Conservation (phyloP, 2,329 filamentous ascomycete genomes). For the Lachnellula subtilissima region DNA sequence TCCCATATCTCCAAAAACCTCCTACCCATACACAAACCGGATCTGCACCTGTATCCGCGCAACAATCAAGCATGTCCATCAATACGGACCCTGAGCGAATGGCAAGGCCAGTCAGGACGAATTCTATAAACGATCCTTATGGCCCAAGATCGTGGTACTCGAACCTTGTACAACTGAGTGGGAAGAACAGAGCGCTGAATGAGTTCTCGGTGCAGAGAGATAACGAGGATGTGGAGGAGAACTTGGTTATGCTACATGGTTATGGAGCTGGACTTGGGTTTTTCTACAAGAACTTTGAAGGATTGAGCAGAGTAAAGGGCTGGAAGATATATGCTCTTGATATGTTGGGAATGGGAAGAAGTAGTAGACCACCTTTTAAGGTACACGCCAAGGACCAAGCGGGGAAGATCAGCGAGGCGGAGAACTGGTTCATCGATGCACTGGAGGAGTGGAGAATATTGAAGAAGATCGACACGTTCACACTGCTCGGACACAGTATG, state of each 20-base stretch:
- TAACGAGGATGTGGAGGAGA: conserved; percentile 74
- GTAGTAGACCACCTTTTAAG: conserved; percentile 75
- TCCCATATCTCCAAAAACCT: conserved; percentile 75
- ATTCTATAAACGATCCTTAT: conserved; percentile 64
- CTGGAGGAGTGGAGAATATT: conserved; percentile 92
- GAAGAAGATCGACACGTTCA: conserved; percentile 88
- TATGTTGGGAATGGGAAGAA: conserved; percentile 91
- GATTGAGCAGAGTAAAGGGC: conserved; percentile 68
- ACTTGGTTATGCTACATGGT: conserved; percentile 91
- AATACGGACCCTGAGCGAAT: conserved; percentile 34
- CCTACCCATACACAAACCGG: conserved; percentile 52
- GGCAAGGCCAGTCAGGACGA: conserved; percentile 39
- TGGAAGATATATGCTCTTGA: conserved; percentile 95
- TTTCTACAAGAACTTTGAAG: conserved; percentile 98
- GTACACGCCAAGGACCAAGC: conserved; percentile 77
- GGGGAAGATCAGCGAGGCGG: conserved; percentile 79
- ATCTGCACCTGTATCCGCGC: conserved; percentile 41
- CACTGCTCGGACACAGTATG: conserved; percentile 85
- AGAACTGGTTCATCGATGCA: conserved; percentile 93
- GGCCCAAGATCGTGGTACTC: conserved; percentile 84
- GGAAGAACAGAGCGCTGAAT: conserved; percentile 83
- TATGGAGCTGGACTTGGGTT: conserved; percentile 96
- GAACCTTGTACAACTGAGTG: conserved; percentile 75
- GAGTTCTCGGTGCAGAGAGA: conserved; percentile 87
- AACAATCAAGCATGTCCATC: conserved; percentile 36